A percentile compares a stretch with the other conserved stretches of the same genome.
Conservation (phyloP, 495 filamentous ascomycete species). For the Neurospora tetraspora region DNA sequence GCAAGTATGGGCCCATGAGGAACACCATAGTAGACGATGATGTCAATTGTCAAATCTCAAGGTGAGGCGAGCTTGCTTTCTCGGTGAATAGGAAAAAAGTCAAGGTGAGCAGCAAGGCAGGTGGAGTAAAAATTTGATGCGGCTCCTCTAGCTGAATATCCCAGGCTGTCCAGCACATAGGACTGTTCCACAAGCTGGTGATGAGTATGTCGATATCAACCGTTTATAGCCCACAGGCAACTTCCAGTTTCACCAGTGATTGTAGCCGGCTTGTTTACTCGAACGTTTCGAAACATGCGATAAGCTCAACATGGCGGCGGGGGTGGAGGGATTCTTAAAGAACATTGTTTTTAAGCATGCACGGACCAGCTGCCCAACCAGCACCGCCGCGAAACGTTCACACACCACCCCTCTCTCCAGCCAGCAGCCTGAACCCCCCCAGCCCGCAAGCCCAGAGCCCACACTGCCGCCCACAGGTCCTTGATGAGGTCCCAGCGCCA, state of each 20-base stretch:
- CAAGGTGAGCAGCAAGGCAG: slow-evolving; percentile 7
- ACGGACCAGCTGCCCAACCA: background rate
- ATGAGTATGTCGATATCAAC: background rate
- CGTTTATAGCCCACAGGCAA: background rate
- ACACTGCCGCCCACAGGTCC: background rate
- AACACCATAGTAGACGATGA: background rate
- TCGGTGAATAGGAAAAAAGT: background rate
- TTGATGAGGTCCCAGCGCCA: background rate
- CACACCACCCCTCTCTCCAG: background rate
- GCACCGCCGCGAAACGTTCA: background rate
- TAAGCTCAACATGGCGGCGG: background rate
- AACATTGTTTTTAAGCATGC: background rate
- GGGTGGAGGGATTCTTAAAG: background rate
- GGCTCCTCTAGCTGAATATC: background rate
- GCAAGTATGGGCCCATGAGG: background rate
- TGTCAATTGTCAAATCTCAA: background rate
- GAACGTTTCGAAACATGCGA: background rate
- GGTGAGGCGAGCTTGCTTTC: background rate
- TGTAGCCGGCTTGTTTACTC: background rate
- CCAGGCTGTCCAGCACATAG: background rate
- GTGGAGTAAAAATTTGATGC: slow-evolving; percentile 22
- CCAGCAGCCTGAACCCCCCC: background rate
- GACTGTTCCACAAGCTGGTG: background rate
- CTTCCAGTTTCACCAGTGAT: background rate
- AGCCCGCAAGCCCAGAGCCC: background rate